Percentiles rank a stretch among this genome's conserved stretches.
phyloP scores from a whole-genome alignment of 148 eudicot species.

The Camellia sinensis region DNA sequence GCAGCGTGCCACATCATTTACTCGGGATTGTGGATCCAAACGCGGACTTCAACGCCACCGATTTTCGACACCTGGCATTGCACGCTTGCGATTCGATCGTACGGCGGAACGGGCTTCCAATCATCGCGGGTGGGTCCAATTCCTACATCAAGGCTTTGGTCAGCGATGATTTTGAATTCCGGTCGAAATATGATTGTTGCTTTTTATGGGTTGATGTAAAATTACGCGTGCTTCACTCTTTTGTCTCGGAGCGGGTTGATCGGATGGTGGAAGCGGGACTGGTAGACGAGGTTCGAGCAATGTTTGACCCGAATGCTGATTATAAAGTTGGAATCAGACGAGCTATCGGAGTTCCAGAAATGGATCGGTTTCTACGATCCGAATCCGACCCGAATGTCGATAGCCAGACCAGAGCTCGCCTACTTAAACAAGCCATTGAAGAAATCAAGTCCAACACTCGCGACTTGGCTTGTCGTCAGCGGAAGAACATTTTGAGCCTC shows the following conservation, averaged over 20 bases:
- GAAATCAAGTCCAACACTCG: constrained; percentile 61
- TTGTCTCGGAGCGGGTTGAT: constrained; percentile 71
- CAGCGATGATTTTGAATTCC: constrained; percentile 53
- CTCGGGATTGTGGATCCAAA: constrained; percentile 54
- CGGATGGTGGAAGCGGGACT: constrained; percentile 60
- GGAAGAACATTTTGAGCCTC: constrained; percentile 57
- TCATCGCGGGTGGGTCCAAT: constrained; percentile 93
- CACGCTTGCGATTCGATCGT: constrained; percentile 53
- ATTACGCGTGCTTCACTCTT: constrained; percentile 42
- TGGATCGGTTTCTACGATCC: constrained; percentile 49
- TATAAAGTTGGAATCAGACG: constrained; percentile 63
- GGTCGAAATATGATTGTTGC: constrained; percentile 59
- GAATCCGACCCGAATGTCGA: constrained; percentile 42
- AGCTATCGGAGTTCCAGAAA: constrained; percentile 85
- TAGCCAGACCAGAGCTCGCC: constrained; percentile 25
- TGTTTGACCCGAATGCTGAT: constrained; percentile 49
- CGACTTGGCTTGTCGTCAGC: constrained; percentile 56
- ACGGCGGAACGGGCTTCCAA: constrained; percentile 53
- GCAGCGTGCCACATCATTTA: constrained; percentile 73
- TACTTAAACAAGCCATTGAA: constrained; percentile 53
- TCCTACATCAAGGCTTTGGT: constrained; percentile 70
- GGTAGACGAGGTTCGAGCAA: constrained; percentile 55
- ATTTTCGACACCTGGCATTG: constrained; percentile 57
- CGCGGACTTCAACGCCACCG: constrained; percentile 49
- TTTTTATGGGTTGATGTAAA: constrained; percentile 79